These are phyloP conservation scores for Colletotrichum sp. DNA, from an alignment of 2,329 filamentous ascomycete genomes.

Conservation along the genomic window DNA sequence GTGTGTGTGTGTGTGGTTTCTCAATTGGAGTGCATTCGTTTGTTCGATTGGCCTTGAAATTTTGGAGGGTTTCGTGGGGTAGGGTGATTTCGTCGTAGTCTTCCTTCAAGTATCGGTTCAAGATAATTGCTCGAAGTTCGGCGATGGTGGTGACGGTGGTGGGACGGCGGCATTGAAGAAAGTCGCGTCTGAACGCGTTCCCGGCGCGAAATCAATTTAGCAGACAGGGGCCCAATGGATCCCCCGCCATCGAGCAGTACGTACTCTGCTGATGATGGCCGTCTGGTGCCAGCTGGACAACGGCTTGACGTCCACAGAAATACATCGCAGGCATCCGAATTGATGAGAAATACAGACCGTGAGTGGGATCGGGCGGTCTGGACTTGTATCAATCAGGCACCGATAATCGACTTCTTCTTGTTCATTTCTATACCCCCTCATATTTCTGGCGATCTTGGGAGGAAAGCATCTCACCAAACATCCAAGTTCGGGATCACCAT, in stretches of 20 bases:
- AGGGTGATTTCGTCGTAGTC: not conserved
- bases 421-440: no score
- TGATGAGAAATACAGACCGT: conserved; percentile 17
- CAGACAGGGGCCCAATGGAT: not conserved
- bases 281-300: not conserved
- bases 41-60: not conserved
- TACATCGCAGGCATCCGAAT: conserved; percentile 12
- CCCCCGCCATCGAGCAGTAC: not conserved
- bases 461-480: not conserved
- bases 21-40: not conserved
- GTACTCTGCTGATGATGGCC: not conserved
- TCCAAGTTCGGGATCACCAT: not conserved
- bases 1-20: not conserved
- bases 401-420: not conserved
- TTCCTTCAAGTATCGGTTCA: not conserved
- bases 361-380: not conserved
- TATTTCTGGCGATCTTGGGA: not conserved
- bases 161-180: not conserved
- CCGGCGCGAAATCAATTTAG: conserved; percentile 37
- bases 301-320: not conserved
- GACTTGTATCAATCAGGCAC: not conserved
- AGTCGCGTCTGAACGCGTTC: conserved; percentile 45
- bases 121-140: conserved; percentile 1
- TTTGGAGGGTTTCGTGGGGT: not conserved
- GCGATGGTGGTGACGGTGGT: not conserved